Evolutionary conservation across 1,139 yeast genomes (phyloP), one percentile per base, ranked within the genome.

Genomic region (Meyerozyma carpophila): DNA sequence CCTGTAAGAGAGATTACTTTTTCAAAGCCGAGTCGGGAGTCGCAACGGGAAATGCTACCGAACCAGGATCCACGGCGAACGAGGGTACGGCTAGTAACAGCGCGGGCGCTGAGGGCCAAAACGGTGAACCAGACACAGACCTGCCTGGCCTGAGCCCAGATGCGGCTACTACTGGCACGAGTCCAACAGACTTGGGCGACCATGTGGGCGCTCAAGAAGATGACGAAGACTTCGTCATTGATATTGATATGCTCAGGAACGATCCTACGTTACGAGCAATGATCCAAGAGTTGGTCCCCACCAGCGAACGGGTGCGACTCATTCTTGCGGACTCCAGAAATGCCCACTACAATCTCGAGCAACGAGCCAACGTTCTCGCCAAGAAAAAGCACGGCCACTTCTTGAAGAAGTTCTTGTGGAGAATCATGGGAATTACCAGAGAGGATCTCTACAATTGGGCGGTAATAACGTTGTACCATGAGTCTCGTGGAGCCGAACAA

Each of bases 1-100:
- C 83, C 71, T 88, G 96, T 63, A 85, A 87, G 57, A 68, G 88
- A 36, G 94, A 86, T 56, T 80, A 81, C 51, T 78, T 75, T 50
- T 62, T 75, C 59, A 73, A 72, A 50, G 65, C 61, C 20, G 34
- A 31, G 14, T 31, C 34, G 16, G 34, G 16, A 16, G 14, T 5
- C 4, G 13, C 29, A 27, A 4, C 29, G 13, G 29, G 8, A 24
- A n/a, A 10, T 27, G 26, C 20, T 10, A 24, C 28, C 18, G 28
- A 18, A 25, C 29, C 27, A 8, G 27, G 3, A 25, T 6, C 24
- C 26, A 20, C 39, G 13, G 21, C 27, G 32, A n/a, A 10, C 29
- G 29, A n/a, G 13, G 29, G 5, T n/a, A n/a, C 29, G 28, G n/a
- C 14, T 13, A 21, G 39, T 6, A 40, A 14, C 32, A 40, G 41